These are phyloP conservation scores for Citrus medica DNA, from an alignment of 345 rosid species.

Conservation along the genomic window DNA sequence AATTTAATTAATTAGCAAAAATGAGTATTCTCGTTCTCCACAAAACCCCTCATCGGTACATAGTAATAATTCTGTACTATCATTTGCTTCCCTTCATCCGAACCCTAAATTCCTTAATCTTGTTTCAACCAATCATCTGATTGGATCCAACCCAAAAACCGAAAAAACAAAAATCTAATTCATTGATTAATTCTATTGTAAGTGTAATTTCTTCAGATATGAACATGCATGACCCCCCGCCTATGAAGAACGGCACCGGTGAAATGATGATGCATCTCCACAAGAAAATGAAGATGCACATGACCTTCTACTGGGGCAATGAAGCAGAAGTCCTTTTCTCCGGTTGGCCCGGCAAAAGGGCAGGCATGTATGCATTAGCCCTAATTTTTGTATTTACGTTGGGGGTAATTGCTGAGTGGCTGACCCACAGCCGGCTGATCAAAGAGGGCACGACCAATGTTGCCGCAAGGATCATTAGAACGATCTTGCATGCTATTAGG, in stretches of 20 bases:
- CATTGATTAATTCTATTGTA: not conserved
- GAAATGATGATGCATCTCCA: not conserved
- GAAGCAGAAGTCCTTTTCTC: conserved; percentile 35
- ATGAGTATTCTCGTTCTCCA: not conserved
- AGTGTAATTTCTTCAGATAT: not conserved
- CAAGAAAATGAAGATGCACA: conserved; percentile 31
- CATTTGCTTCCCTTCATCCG: not conserved
- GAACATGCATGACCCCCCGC: not conserved
- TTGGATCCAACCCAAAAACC: not conserved
- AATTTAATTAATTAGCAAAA: not conserved
- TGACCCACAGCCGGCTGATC: conserved; percentile 26
- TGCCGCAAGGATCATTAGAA: conserved; percentile 23
- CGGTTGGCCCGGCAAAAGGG: conserved; percentile 34
- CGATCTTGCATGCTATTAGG: conserved; percentile 23
- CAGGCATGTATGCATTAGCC: conserved; percentile 36
- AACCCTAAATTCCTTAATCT: not conserved
- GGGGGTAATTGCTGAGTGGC: conserved; percentile 29
- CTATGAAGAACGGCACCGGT: not conserved
- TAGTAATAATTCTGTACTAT: not conserved
- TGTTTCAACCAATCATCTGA: not conserved
- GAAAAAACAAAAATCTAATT: too few relatives aligned
- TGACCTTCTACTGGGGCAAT: conserved; percentile 46
- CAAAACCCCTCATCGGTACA: not conserved
- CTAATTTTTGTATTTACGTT: conserved; percentile 30
- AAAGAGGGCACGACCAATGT: conserved; percentile 2